Evolutionary conservation across 2,329 filamentous ascomycete species (phyloP).

Genomic region (Cercospora sojina): DNA sequence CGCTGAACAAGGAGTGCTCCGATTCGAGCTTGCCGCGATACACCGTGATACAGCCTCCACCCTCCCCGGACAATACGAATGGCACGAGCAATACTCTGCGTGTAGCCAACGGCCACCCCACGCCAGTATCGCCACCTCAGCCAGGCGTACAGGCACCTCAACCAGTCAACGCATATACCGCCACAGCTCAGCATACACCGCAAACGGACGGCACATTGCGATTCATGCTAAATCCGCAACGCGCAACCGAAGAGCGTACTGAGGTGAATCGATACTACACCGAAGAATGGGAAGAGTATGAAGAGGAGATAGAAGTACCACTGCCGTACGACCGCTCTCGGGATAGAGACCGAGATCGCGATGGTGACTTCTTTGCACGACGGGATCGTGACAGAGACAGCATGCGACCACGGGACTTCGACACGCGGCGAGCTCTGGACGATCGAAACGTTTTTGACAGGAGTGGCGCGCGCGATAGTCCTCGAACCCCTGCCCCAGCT

Average conservation of each 20-base stretch:
- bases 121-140: conserved; percentile 37
- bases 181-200: conserved; percentile 25
- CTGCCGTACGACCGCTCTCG: conserved; percentile 28
- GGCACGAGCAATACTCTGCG: conserved; percentile 33
- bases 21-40: conserved; percentile 61
- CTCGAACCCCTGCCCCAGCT: conserved; percentile 78
- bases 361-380: conserved; percentile 12
- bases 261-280: conserved; percentile 68
- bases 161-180: conserved; percentile 20
- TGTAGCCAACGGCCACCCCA: conserved; percentile 38
- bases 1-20: conserved; percentile 78
- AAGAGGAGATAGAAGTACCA: conserved; percentile 68
- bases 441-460: conserved; percentile 48
- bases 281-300: conserved; percentile 73
- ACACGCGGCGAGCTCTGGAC: conserved; percentile 13
- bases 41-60: conserved; percentile 41
- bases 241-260: conserved; percentile 69
- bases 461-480: conserved; percentile 70
- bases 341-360: conserved; percentile 28
- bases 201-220: conserved; percentile 66
- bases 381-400: conserved; percentile 13
- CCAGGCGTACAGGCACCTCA: conserved; percentile 24
- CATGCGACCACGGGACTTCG: conserved; percentile 20
- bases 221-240: conserved; percentile 81
- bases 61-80: conserved; percentile 39